Evolutionary conservation across 1,284 basidiomycete genomes (phyloP).

Genomic region (Blastosporella zonata): DNA sequence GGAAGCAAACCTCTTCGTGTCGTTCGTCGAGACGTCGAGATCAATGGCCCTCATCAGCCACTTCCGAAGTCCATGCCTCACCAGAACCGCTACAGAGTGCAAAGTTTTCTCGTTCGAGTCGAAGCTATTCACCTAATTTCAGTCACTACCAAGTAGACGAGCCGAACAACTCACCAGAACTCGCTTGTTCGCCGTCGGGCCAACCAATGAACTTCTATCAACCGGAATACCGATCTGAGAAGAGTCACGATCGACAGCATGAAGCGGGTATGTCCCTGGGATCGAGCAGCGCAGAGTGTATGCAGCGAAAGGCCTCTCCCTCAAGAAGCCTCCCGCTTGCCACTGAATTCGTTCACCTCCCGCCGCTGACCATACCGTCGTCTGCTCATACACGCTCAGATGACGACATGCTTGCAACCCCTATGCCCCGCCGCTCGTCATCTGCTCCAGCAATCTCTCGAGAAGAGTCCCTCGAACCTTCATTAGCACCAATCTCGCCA

Average conservation of each 20-base stretch:
- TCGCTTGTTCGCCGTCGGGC: conserved; percentile 25
- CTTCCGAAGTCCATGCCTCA: neutral
- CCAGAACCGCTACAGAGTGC: neutral
- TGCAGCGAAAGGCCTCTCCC: neutral
- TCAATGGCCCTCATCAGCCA: neutral
- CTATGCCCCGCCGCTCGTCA: neutral
- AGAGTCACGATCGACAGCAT: neutral
- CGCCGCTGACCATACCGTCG: conserved; percentile 31
- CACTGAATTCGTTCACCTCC: conserved; percentile 52
- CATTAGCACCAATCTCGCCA: conserved; percentile 10
- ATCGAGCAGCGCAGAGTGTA: neutral
- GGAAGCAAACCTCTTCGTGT: neutral
- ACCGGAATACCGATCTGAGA: too few relatives aligned
- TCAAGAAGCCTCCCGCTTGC: conserved; percentile 29
- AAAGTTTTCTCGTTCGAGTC: conserved; percentile 9
- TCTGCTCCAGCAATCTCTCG: neutral
- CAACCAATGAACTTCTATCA: neutral
- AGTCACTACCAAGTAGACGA: conserved; percentile 31
- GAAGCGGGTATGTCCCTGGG: neutral
- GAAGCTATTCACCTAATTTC: conserved; percentile 25
- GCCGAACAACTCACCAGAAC: conserved; percentile 11
- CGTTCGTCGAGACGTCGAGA: neutral
- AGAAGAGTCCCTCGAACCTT: conserved; percentile 1
- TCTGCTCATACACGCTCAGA: conserved; percentile 10
- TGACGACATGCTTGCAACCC: neutral